These are phyloP conservation scores for Colletotrichum orchidophilum DNA, from an alignment of 2,329 filamentous ascomycete species.

Conservation along the genomic window DNA sequence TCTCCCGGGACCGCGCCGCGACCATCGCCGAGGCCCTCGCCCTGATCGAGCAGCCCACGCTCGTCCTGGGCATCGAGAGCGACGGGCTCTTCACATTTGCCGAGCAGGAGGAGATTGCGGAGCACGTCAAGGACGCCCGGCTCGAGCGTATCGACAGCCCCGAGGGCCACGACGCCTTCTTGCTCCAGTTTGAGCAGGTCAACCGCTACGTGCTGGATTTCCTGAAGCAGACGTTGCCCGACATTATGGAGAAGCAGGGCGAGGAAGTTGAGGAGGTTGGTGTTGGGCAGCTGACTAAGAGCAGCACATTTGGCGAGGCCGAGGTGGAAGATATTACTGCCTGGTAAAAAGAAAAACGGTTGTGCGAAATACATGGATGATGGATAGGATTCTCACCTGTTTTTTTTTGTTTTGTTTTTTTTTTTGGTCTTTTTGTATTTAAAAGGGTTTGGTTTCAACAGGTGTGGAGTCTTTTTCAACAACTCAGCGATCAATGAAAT, in stretches of 20 bases:
- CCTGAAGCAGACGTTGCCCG: conserved; percentile 81
- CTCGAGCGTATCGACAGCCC: conserved; percentile 91
- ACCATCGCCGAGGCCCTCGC: conserved; percentile 79
- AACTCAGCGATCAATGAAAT: conserved; percentile 28
- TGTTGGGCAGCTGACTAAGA: conserved; percentile 77
- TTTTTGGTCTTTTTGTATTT: no score
- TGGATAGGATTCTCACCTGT: not conserved
- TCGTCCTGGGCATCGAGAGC: conserved; percentile 93
- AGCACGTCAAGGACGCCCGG: conserved; percentile 78
- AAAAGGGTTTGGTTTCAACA: conserved; percentile 30
- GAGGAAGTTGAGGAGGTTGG: conserved; percentile 54
- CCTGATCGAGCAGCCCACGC: conserved; percentile 85
- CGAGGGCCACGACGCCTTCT: conserved; percentile 95
- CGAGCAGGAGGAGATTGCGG: conserved; percentile 92
- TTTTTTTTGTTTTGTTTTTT: not conserved
- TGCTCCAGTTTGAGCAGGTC: conserved; percentile 97
- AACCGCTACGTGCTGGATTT: conserved; percentile 89
- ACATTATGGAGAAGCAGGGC: conserved; percentile 80
- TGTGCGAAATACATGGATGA: not conserved
- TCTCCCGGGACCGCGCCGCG: conserved; percentile 79
- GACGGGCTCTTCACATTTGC: conserved; percentile 97
- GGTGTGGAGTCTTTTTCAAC: conserved; percentile 27
- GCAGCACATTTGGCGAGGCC: conserved; percentile 92
- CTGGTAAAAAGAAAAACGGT: conserved; percentile 68
- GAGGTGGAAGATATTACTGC: conserved; percentile 97